Evolutionary conservation across 352 stramenopile species (phyloP).

Genomic region (Phytophthora hibernalis): DNA sequence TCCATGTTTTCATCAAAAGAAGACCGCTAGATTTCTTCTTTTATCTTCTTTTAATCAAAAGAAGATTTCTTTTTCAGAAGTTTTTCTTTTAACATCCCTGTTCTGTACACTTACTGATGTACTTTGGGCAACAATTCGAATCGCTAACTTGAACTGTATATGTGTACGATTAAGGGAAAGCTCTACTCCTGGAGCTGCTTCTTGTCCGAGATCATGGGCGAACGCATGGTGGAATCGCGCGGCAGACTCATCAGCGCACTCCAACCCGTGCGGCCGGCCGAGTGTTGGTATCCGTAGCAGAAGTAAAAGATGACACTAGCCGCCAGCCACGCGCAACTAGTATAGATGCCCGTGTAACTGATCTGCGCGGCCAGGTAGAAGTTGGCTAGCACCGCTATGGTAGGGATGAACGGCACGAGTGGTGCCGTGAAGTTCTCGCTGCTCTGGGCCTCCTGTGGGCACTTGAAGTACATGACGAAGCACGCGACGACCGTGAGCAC

Average conservation of each 20-base stretch:
- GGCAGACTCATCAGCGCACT: slow-evolving; percentile 61
- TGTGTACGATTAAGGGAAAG: slow-evolving; percentile 11
- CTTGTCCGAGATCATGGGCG: slow-evolving; percentile 62
- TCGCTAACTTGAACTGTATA: background rate
- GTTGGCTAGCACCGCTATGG: slow-evolving; percentile 58
- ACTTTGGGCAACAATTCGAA: too few relatives aligned
- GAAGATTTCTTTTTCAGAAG: too few relatives aligned
- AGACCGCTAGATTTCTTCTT: too few relatives aligned
- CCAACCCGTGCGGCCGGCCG: slow-evolving; percentile 68
- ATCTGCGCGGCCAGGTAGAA: slow-evolving; percentile 81
- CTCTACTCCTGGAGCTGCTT: slow-evolving; percentile 39
- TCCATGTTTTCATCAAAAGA: too few relatives aligned
- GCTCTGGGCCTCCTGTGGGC: slow-evolving; percentile 60
- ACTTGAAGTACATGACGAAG: slow-evolving; percentile 63
- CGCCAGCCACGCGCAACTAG: slow-evolving; percentile 63
- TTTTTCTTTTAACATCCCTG: too few relatives aligned
- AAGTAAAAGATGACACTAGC: slow-evolving; percentile 78
- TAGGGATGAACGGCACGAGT: slow-evolving; percentile 71
- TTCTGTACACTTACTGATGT: too few relatives aligned
- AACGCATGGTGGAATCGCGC: slow-evolving; percentile 52
- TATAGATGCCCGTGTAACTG: slow-evolving; percentile 52
- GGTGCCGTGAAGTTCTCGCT: slow-evolving; percentile 66
- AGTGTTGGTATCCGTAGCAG: slow-evolving; percentile 79
- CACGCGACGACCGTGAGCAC: slow-evolving; percentile 41
- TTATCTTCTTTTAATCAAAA: too few relatives aligned